Evolutionary conservation across 148 eudicot genomes (phyloP), one percentile per base, ranked within the genome.

Genomic region (Silene uniflora): DNA sequence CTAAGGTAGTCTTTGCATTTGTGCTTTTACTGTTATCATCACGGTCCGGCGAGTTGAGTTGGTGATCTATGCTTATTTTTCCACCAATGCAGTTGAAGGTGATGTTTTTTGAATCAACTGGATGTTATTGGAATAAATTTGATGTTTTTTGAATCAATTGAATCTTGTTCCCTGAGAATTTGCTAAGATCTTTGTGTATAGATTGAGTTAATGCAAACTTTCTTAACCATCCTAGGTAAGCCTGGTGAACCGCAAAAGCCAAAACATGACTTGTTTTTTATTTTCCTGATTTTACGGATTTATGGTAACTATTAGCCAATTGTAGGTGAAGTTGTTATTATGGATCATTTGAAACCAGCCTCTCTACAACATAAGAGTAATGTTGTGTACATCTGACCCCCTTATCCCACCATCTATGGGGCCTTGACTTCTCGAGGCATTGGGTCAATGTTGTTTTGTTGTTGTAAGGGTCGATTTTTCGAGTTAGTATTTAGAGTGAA

Each of bases 21-120:
- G 44, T 27, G 65, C 21, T 75, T 21, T 65, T 18, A 19, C 64
- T 55, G 23, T 54, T 1, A 22, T 21, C n/a, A 39, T 35, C 23
- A 19, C 29, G 22, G 2, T 39, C 7, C 12, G n/a, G n/a, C n/a
- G n/a, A n/a, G 7, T 24, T 13, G 35, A 59, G 74, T 64, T 42
- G 54, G 62, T 71, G 65, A 46, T 77, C 46, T 49, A 49, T 54
- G 59, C 9, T 66, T 65, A 47, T 73, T 39, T 24, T 22, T 24
- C 60, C 59, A 17, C 12, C 9, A 21, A 23, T 69, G 58, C 12
- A 68, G 27, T n/a, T 22, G 9, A 35, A 10, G 2, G 58, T 69
- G 29, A 47, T 44, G 56, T 25, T 63, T 63, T 62, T 24, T 62
- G 7, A 61, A n/a, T n/a, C n/a, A n/a, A n/a, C n/a, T n/a, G n/a